These are phyloP conservation scores for carrot (Daucus carota) DNA, from an alignment of 129 eudicot species.

Conservation along the genomic window DH1_v3.0 NC_030387.2:38337501-38338000, in stretches of 20 bases:
- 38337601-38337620: background rate
- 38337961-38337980: constrained; percentile 64
- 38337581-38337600: background rate
- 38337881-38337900: constrained; percentile 50
- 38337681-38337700: background rate
- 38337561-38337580: constrained; percentile 48
- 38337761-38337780: background rate
- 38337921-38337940: constrained; percentile 60
- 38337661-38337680: background rate
- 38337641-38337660: background rate
- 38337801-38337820: background rate
- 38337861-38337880: constrained; percentile 70
- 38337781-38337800: background rate
- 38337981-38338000: constrained; percentile 72
- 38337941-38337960: constrained; percentile 59
- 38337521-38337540: constrained; percentile 61
- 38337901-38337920: constrained; percentile 48
- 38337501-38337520: constrained; percentile 53
- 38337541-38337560: constrained; percentile 75
- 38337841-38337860: constrained; percentile 18
- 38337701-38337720: background rate
- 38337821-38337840: background rate
- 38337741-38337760: background rate
- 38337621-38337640: background rate
- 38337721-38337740: background rate